Conservation (phyloP, 371 early-diverging fungal species). For the Coemansia sp. region DNA sequence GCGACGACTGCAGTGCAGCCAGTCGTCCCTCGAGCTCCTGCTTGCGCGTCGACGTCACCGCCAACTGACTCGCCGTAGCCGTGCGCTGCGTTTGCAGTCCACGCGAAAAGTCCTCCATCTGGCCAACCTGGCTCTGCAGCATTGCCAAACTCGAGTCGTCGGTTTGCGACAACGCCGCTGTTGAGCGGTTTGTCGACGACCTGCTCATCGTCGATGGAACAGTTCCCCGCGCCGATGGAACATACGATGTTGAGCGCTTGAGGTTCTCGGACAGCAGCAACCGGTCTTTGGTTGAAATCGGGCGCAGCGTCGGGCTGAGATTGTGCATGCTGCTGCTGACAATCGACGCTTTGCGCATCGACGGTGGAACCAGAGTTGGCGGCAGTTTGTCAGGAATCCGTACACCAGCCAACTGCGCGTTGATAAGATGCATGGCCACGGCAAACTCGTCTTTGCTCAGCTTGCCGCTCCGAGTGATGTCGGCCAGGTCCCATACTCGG, state of each 20-base stretch:
- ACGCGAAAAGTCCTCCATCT: constrained; percentile 54
- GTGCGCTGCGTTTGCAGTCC: constrained; percentile 56
- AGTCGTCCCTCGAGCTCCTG: constrained; percentile 57
- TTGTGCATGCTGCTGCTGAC: constrained; percentile 30
- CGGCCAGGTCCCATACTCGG: constrained; percentile 70
- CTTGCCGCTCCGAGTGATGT: constrained; percentile 54
- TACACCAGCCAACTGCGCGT: constrained; percentile 54
- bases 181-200: constrained; percentile 23
- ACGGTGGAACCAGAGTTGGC: constrained; percentile 46
- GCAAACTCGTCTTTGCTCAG: constrained; percentile 58
- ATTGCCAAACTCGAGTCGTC: constrained; percentile 18
- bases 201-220: constrained; percentile 23
- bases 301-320: constrained; percentile 40
- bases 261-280: constrained; percentile 19
- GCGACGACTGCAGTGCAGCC: constrained; percentile 55
- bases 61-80: constrained; percentile 50
- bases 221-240: constrained; percentile 15
- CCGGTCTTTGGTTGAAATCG: constrained; percentile 18
- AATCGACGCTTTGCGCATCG: constrained; percentile 26
- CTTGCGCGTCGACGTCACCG: constrained; percentile 52
- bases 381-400: constrained; percentile 51
- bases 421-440: constrained; percentile 66
- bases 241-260: constrained; percentile 35
- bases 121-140: constrained; percentile 55
- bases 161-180: constrained; percentile 22